Base-by-base conservation (phyloP, 2,329 filamentous ascomycete species). In the Arthrocladium fulminans region DNA sequence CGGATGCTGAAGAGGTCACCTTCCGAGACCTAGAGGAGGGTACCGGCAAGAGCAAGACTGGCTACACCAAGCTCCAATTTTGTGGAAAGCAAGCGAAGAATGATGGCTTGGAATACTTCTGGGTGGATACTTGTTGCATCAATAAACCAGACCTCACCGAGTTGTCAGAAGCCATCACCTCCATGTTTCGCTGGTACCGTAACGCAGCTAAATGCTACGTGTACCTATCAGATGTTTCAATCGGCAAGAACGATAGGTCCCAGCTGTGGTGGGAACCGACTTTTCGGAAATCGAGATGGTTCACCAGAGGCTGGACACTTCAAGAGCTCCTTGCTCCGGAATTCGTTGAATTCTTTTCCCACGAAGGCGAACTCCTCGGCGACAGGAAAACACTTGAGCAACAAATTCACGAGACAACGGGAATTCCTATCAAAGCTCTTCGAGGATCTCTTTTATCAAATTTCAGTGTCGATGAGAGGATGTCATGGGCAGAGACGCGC, bases 91-190 rank as follows among this genome's bases (percentile, higher is more conserved):
- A 43, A 22, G 49, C 51, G 7, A 9, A n/a, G 19, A 49, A 35
- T 2, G 40, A 49, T 22, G 47, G 30, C 23, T 13, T 51, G 19
- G 17, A 42, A 27, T 60, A 60, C 23, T 49, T 59, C 10, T 60
- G 58, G 58, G 48, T 60, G 9, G 58, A 60, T 38, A 59, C 54
- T 2, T 59, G 57, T 38, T 59, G 57, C 32, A 59, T 59, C 24
- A 53, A 60, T 29, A 57, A 57, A 47, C 32, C 53, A 2, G 55
- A 52, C 10, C 47, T 29, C 12, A 35, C 38, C 24, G 57, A 58
- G 32, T 35, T 57, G 27, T 40, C 42, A 12, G 55, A 58, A 49
- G 54, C 58, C 7, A 49, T 60, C 25, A 43, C 46, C 7, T 51
- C 52, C 5, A 60, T 60, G 56, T 57, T 54, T 24, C 46, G 52